Conservation (phyloP, 2,329 filamentous ascomycete species). For the Scleromitrula shiraiana region DNA sequence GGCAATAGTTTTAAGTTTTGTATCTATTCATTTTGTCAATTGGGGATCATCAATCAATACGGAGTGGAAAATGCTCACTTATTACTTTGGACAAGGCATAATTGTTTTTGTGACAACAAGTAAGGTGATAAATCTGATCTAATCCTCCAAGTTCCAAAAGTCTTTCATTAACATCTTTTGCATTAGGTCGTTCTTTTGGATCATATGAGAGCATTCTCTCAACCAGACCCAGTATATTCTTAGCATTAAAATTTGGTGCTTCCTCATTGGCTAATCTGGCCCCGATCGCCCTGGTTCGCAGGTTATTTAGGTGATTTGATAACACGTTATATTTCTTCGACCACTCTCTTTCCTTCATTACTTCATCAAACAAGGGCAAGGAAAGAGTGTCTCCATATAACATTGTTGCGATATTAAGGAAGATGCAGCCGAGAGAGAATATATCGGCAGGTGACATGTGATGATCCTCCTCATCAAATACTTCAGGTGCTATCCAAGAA, state of each 20-base stretch:
- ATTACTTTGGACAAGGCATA: conserved; percentile 28
- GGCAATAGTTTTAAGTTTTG: conserved; percentile 14
- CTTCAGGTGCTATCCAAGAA: conserved; percentile 40
- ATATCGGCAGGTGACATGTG: conserved; percentile 42
- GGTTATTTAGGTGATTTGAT: conserved; percentile 12
- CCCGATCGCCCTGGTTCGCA: conserved; percentile 11
- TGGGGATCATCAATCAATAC: too few species aligned
- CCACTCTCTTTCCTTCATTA: conserved; percentile 27
- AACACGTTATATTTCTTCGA: conserved; percentile 30
- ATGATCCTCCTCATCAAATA: conserved; percentile 31
- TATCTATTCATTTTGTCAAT: conserved; percentile 10
- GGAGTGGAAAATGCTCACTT: conserved; percentile 24
- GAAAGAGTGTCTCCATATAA: conserved; percentile 33
- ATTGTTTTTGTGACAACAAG: conserved; percentile 37
- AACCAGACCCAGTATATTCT: conserved; percentile 37
- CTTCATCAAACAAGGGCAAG: conserved; percentile 34
- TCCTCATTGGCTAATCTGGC: conserved; percentile 16
- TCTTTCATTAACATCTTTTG: conserved; percentile 41
- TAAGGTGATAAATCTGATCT: conserved; percentile 40
- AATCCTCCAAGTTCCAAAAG: conserved; percentile 39
- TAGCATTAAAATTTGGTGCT: conserved; percentile 21
- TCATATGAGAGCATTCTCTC: conserved; percentile 44
- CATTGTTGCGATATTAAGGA: conserved; percentile 37
- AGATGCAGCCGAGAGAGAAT: conserved; percentile 40
- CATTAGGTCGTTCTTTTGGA: conserved; percentile 42